phyloP scores from a whole-genome alignment of 176 grass and related monocot genomes.

The Alopecurus myosuroides region DNA sequence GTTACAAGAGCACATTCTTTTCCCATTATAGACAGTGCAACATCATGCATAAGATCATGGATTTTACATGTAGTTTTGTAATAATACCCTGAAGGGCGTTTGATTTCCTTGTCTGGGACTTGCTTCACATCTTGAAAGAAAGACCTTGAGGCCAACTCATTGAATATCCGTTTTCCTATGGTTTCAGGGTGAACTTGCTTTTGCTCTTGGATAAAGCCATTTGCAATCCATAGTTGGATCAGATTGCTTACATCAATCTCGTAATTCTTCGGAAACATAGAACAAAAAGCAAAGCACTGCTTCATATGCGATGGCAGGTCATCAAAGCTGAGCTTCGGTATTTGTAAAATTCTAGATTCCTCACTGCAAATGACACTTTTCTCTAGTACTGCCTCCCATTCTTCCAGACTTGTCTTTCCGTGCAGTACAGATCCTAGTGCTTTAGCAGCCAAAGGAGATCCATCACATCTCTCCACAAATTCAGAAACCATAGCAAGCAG shows the following conservation, averaged over 20 bases:
- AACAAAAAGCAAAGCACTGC: neutral
- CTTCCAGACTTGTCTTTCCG: neutral
- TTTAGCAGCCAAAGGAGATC: conserved; percentile 18
- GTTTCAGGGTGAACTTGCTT: neutral
- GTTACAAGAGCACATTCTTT: neutral
- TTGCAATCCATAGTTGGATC: neutral
- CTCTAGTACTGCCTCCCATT: neutral
- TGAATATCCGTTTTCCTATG: neutral
- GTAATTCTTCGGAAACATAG: conserved; percentile 4
- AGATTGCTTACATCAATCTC: neutral
- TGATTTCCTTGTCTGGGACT: neutral
- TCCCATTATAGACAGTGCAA: neutral
- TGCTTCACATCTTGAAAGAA: neutral
- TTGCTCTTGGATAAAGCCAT: neutral
- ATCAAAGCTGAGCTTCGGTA: neutral
- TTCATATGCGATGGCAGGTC: neutral
- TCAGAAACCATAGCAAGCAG: neutral
- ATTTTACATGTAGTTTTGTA: neutral
- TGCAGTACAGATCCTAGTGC: conserved; percentile 7
- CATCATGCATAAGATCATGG: neutral
- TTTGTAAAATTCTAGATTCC: neutral
- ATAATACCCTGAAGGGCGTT: neutral
- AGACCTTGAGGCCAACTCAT: neutral
- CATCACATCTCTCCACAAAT: neutral
- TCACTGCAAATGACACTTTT: neutral